Conservation (phyloP, 108 stramenopile species). For the Skeletonema costatum region DNA sequence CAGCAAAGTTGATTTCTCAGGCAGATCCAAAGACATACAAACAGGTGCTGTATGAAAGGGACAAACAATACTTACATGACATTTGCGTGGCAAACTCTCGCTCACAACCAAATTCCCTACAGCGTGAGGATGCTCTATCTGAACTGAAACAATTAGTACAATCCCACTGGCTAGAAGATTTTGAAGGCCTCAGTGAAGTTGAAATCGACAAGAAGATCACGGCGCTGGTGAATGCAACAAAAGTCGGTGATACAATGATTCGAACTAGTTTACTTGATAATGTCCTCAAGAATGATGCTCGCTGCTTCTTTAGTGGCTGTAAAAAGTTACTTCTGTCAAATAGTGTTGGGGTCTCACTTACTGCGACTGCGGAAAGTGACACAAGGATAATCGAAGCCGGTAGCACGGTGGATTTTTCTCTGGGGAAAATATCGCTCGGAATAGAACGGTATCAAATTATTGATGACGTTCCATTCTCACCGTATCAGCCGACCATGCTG, state of each 20-base stretch:
- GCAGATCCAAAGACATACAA: slow-evolving; percentile 18
- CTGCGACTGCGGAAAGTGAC: background rate
- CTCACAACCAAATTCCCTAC: slow-evolving; percentile 2
- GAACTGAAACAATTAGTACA: background rate
- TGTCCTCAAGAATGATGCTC: background rate
- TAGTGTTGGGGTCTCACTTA: background rate
- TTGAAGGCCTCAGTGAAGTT: background rate
- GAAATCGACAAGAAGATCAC: background rate
- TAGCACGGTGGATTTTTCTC: background rate
- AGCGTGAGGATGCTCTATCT: background rate
- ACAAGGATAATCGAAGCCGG: background rate
- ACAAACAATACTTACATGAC: background rate
- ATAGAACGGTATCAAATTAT: background rate
- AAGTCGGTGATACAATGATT: background rate
- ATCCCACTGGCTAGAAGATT: background rate
- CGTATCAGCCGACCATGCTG: background rate
- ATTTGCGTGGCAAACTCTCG: slow-evolving; percentile 1
- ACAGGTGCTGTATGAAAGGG: slow-evolving; percentile 10
- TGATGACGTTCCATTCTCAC: background rate
- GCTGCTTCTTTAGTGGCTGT: background rate
- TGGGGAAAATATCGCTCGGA: background rate
- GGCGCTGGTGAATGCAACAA: background rate
- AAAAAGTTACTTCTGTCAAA: background rate
- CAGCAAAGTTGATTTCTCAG: slow-evolving; percentile 10
- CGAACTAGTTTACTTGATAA: background rate